Conservation (phyloP, 345 rosid species). For the Eucalyptus polyanthemos region DNA sequence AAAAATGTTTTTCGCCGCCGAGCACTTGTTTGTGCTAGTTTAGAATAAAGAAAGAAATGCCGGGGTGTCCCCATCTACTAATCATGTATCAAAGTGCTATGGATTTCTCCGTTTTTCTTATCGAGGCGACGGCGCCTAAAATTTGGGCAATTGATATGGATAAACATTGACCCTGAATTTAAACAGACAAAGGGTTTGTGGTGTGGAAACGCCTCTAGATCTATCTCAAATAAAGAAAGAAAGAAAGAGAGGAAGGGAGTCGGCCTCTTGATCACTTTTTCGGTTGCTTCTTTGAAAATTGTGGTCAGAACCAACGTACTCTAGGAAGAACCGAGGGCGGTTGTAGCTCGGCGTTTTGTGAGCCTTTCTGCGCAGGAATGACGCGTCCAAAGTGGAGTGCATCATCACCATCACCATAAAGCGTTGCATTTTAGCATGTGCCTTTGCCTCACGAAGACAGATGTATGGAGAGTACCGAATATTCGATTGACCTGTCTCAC, state of each 20-base stretch:
- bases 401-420: not conserved
- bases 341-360: not conserved
- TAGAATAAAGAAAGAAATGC: not conserved
- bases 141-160: not conserved
- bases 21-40: not conserved
- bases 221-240: not conserved
- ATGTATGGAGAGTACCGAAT: not conserved
- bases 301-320: not conserved
- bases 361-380: not conserved
- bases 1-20: not conserved
- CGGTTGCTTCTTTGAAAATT: not conserved
- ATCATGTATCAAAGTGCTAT: not conserved
- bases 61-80: not conserved
- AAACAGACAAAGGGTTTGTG: not conserved
- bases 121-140: not conserved
- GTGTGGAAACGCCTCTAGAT: not conserved
- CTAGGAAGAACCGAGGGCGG: not conserved
- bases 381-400: slow-evolving; percentile 2
- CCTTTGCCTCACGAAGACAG: not conserved
- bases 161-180: not conserved
- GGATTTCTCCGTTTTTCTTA: not conserved
- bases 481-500: not conserved
- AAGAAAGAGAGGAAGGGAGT: not conserved
- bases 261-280: not conserved
- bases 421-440: not conserved